These are phyloP conservation scores for Cryptococcus jaspeensis DNA, from an alignment of 1,284 basidiomycete species.

Conservation along the genomic window DNA sequence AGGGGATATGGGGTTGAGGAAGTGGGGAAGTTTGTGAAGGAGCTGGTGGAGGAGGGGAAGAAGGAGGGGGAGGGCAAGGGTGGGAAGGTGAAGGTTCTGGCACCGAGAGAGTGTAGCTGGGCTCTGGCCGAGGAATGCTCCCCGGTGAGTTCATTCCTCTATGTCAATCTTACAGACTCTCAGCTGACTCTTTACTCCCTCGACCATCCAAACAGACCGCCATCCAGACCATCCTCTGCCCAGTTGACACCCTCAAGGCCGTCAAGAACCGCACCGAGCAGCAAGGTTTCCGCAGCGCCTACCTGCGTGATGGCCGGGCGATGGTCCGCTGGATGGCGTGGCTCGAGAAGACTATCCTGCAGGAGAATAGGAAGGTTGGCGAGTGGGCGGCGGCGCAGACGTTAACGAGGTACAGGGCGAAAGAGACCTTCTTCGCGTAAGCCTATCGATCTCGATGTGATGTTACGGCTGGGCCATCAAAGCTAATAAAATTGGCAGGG, in stretches of 20 bases:
- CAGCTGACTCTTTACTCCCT: neutral
- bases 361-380: slow-evolving; percentile 71
- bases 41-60: slow-evolving; percentile 3
- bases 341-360: slow-evolving; percentile 76
- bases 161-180: neutral
- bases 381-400: slow-evolving; percentile 89
- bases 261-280: slow-evolving; percentile 86
- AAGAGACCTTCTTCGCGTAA: slow-evolving; percentile 69
- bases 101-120: slow-evolving; percentile 43
- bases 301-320: slow-evolving; percentile 87
- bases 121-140: slow-evolving; percentile 36
- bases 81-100: slow-evolving; percentile 28
- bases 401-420: slow-evolving; percentile 73
- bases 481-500: slow-evolving; percentile 40
- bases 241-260: slow-evolving; percentile 74
- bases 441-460: slow-evolving; percentile 11
- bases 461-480: too few relatives aligned
- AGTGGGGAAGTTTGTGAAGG: slow-evolving; percentile 68
- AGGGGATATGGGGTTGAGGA: slow-evolving; percentile 66
- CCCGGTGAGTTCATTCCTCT: slow-evolving; percentile 22
- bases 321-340: slow-evolving; percentile 86
- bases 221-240: slow-evolving; percentile 44
- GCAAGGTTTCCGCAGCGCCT: slow-evolving; percentile 76
- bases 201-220: slow-evolving; percentile 19
- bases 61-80: slow-evolving; percentile 13